Evolutionary conservation across 1,284 basidiomycete genomes (phyloP).

Genomic region (Irpex sp.): DNA sequence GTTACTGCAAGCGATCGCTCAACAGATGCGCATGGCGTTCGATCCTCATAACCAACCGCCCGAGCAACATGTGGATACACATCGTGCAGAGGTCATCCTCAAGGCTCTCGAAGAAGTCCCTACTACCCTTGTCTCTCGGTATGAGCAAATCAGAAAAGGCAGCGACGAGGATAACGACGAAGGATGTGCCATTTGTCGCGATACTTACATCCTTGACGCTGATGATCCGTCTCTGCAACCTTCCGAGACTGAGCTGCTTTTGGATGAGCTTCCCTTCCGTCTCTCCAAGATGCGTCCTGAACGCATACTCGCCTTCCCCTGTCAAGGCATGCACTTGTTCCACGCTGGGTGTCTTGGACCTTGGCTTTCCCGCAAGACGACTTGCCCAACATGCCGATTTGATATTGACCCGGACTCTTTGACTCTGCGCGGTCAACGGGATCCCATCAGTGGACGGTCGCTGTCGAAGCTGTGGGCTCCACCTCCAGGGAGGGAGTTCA

Average conservation of each 20-base stretch:
- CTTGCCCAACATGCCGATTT: slow-evolving; percentile 29
- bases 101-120: slow-evolving; percentile 21
- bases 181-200: slow-evolving; percentile 29
- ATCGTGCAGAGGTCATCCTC: slow-evolving; percentile 25
- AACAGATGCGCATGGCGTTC: background rate
- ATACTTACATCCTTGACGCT: slow-evolving; percentile 14
- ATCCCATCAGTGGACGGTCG: background rate
- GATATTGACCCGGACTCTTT: slow-evolving; percentile 30
- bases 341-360: slow-evolving; percentile 25
- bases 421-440: slow-evolving; percentile 14
- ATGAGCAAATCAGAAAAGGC: slow-evolving; percentile 24
- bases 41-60: background rate
- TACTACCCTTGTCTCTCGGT: slow-evolving; percentile 22
- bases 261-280: slow-evolving; percentile 18
- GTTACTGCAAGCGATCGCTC: background rate
- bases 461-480: slow-evolving; percentile 19
- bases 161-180: slow-evolving; percentile 19
- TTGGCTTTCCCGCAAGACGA: slow-evolving; percentile 30
- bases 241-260: background rate
- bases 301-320: slow-evolving; percentile 25
- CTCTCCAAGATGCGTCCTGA: background rate
- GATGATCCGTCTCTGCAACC: slow-evolving; percentile 1
- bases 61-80: slow-evolving; percentile 6
- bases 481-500: slow-evolving; percentile 18
- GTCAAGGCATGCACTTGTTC: slow-evolving; percentile 30